Percentiles rank a stretch among this genome's conserved stretches.
phyloP scores from a whole-genome alignment of 805 yeast genomes.

The Spencermartinsiella europaea region DNA sequence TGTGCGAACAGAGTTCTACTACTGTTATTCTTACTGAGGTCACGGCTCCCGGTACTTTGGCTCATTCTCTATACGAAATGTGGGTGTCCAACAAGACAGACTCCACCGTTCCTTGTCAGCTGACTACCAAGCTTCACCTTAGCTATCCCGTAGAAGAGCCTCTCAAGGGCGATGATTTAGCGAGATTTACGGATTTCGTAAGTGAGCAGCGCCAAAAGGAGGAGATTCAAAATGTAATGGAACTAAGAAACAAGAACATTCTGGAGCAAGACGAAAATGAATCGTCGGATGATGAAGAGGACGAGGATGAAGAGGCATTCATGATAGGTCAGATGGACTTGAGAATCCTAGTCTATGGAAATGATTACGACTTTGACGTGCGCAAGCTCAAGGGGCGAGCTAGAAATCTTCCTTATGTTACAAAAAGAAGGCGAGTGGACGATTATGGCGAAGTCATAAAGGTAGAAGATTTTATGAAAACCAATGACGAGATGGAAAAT shows the following conservation, averaged over 20 bases:
- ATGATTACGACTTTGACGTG: conserved; percentile 49
- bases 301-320: conserved; percentile 29
- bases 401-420: conserved; percentile 72
- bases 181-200: conserved; percentile 23
- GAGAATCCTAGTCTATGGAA: conserved; percentile 26
- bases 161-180: conserved; percentile 33
- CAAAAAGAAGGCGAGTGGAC: conserved; percentile 58
- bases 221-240: conserved; percentile 30
- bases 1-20: conserved; percentile 61
- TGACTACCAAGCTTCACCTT: conserved; percentile 15
- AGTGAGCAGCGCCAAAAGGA: conserved; percentile 22
- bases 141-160: conserved; percentile 24
- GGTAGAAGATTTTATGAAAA: conserved; percentile 51
- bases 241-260: conserved; percentile 35
- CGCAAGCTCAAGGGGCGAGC: conserved; percentile 35
- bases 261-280: conserved; percentile 33
- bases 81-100: conserved; percentile 10
- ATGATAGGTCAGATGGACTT: conserved; percentile 24
- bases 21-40: conserved; percentile 73
- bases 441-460: conserved; percentile 84
- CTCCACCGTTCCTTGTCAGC: conserved; percentile 4
- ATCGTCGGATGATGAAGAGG: conserved; percentile 21
- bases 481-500: conserved; percentile 14
- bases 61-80: conserved; percentile 41
- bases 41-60: conserved; percentile 44